phyloP scores from a whole-genome alignment of 1,139 yeast genomes.

The Kodamaea sp. region DNA sequence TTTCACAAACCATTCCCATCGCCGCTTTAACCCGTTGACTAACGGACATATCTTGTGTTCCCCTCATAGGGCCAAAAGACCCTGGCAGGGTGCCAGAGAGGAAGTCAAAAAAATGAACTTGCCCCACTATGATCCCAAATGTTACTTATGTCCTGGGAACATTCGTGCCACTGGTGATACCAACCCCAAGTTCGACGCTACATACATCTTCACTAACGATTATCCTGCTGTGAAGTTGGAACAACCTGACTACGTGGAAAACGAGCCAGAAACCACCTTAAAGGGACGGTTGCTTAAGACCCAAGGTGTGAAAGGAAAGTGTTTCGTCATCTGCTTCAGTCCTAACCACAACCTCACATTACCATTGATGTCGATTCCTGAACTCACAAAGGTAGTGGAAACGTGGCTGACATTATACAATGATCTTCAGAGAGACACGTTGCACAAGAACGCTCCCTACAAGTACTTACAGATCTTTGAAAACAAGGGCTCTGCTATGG shows the following conservation, averaged over 20 bases:
- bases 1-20: constrained; percentile 60
- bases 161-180: constrained; percentile 61
- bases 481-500: constrained; percentile 80
- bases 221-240: constrained; percentile 67
- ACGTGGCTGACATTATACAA: constrained; percentile 62
- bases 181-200: constrained; percentile 61
- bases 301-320: constrained; percentile 65
- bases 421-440: constrained; percentile 39
- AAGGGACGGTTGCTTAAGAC: constrained; percentile 52
- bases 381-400: constrained; percentile 49
- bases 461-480: constrained; percentile 73
- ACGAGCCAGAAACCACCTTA: constrained; percentile 21
- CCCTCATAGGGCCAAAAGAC: constrained; percentile 77
- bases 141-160: constrained; percentile 77
- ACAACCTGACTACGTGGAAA: constrained; percentile 48
- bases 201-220: constrained; percentile 67
- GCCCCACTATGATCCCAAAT: constrained; percentile 63
- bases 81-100: constrained; percentile 81
- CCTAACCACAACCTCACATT: constrained; percentile 72
- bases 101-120: constrained; percentile 41
- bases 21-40: constrained; percentile 68
- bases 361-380: constrained; percentile 56
- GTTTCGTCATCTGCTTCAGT: constrained; percentile 71
- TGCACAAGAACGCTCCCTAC: constrained; percentile 44
- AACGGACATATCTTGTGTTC: constrained; percentile 68